These are phyloP conservation scores for Tephrocybe rancida DNA, from an alignment of 768 basidiomycete genomes.

Conservation along the genomic window DNA sequence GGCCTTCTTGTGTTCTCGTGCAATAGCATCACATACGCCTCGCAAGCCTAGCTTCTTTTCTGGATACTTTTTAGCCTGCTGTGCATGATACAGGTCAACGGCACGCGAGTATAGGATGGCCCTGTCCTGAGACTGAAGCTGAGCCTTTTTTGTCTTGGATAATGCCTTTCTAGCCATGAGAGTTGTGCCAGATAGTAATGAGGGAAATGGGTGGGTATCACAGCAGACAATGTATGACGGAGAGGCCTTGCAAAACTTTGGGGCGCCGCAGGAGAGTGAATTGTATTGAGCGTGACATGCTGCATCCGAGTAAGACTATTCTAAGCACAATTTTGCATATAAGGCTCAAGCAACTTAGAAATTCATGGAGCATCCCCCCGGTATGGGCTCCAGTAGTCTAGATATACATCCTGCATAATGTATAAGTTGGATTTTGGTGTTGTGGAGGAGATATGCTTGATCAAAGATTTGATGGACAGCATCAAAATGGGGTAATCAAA, in stretches of 20 bases:
- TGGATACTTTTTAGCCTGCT: neutral
- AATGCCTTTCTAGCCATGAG: neutral
- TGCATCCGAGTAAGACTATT: neutral
- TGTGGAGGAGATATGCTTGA: no score
- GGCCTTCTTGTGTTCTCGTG: neutral
- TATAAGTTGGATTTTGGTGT: no score
- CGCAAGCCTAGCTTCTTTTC: neutral
- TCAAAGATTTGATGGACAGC: no score
- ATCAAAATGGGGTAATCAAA: no score
- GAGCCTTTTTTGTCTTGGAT: neutral
- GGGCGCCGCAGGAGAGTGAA: neutral
- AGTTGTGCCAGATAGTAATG: neutral
- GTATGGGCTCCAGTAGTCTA: no score
- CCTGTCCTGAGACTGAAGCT: neutral
- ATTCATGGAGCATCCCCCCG: no score
- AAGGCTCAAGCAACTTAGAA: neutral
- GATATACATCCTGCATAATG: no score
- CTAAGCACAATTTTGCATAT: neutral
- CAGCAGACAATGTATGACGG: neutral
- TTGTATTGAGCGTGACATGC: neutral
- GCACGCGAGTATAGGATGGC: neutral
- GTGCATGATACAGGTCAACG: neutral
- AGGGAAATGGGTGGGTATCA: neutral
- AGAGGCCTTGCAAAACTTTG: neutral
- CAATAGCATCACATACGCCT: neutral